Percentiles rank a stretch among this genome's conserved stretches.
Conservation (phyloP, 176 grass and related monocot species). For the Phoenix dactylifera region DNA sequence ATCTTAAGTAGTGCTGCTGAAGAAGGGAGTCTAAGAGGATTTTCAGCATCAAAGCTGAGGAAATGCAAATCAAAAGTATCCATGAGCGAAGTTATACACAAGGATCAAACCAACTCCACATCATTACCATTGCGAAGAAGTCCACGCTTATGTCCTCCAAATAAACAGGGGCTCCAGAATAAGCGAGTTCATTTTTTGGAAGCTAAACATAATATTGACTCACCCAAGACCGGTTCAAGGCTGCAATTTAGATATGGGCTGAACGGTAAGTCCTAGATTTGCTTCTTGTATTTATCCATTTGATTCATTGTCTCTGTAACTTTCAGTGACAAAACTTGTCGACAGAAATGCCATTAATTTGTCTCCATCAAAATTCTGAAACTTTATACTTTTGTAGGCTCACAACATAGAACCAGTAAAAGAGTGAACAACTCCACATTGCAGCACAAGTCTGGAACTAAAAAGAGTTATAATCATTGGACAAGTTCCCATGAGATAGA, state of each 20-base stretch:
- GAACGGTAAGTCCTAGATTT: slow-evolving; percentile 35
- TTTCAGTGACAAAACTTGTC: too few species aligned
- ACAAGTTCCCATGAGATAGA: slow-evolving; percentile 1
- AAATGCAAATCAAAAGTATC: not conserved
- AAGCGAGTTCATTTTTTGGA: slow-evolving; percentile 55
- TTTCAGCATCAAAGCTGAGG: not conserved
- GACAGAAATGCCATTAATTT: too few species aligned
- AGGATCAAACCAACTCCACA: not conserved
- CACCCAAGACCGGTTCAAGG: slow-evolving; percentile 32
- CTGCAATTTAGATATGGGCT: slow-evolving; percentile 26
- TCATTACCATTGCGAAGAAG: slow-evolving; percentile 10
- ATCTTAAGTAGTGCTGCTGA: slow-evolving; percentile 23
- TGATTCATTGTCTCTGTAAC: too few species aligned
- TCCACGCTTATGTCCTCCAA: slow-evolving; percentile 12
- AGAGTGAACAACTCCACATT: slow-evolving; percentile 4
- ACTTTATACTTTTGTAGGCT: slow-evolving; percentile 30
- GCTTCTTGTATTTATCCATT: too few species aligned
- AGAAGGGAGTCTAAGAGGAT: slow-evolving; percentile 27
- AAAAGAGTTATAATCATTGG: slow-evolving; percentile 11
- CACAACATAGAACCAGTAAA: slow-evolving; percentile 18
- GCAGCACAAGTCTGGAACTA: slow-evolving; percentile 10
- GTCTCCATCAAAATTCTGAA: not conserved
- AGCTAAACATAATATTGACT: slow-evolving; percentile 29
- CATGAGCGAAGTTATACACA: not conserved
- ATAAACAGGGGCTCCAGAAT: slow-evolving; percentile 34